Conservation (phyloP, 352 stramenopile genomes). For the Phytophthora fragariaefolia region DNA sequence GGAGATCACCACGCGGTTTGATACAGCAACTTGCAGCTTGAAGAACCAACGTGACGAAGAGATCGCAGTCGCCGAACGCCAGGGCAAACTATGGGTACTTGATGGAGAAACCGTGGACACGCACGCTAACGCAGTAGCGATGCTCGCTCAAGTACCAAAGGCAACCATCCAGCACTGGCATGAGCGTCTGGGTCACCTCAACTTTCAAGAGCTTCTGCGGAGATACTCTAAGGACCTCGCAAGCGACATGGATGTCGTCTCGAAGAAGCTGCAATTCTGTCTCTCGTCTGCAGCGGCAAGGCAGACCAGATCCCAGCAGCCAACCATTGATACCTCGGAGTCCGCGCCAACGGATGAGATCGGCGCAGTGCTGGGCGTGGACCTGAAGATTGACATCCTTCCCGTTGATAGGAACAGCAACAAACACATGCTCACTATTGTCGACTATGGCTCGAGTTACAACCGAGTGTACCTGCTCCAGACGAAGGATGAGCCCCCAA, state of each 20-base stretch:
- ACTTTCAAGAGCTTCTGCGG: neutral
- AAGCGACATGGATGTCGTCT: neutral
- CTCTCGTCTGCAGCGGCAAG: neutral
- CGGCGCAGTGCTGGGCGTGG: neutral
- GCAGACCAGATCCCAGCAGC: neutral
- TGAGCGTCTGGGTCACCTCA: neutral
- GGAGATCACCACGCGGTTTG: conserved; percentile 6
- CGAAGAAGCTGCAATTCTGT: neutral
- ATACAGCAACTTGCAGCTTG: neutral
- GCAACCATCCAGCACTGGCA: neutral
- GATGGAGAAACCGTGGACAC: neutral
- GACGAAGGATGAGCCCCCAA: neutral
- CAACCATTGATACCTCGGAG: neutral
- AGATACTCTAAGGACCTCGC: neutral
- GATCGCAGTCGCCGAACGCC: neutral
- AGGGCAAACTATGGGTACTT: neutral
- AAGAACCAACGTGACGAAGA: neutral
- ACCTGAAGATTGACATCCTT: neutral
- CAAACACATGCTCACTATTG: neutral
- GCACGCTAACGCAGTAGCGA: neutral
- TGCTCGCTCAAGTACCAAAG: neutral
- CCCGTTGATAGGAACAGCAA: neutral
- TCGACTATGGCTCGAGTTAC: neutral
- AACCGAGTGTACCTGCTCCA: neutral
- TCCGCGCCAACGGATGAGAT: neutral